These are phyloP conservation scores for Apiospora hydei DNA, from an alignment of 2,329 filamentous ascomycete species.

Conservation along the genomic window DNA sequence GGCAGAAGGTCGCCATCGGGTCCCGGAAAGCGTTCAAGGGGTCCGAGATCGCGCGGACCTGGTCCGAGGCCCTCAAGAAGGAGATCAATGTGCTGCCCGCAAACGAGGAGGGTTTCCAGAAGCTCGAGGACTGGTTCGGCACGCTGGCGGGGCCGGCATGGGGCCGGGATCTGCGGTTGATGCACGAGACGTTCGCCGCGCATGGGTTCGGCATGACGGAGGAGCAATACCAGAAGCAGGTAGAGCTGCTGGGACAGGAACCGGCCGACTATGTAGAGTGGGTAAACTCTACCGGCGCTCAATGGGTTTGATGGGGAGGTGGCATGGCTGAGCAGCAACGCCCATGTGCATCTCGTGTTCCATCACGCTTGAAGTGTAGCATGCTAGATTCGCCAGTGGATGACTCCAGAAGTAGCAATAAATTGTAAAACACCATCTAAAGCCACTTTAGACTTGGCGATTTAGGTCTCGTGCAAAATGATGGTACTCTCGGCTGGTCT, in stretches of 20 bases:
- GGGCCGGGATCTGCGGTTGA: conserved; percentile 20
- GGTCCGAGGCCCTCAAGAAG: conserved; percentile 19
- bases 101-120: conserved; percentile 6
- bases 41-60: conserved; percentile 18
- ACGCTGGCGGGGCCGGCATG: conserved; percentile 1
- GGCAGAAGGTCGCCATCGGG: conserved; percentile 18
- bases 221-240: conserved; percentile 20
- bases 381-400: neutral
- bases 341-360: neutral
- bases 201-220: conserved; percentile 17
- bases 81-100: conserved; percentile 9
- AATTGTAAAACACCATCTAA: neutral
- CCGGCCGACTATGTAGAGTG: conserved; percentile 20
- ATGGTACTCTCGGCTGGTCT: neutral
- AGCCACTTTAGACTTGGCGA: neutral
- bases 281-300: neutral
- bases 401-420: neutral
- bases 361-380: too few relatives aligned
- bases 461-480: neutral
- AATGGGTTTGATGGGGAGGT: neutral
- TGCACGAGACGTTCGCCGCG: conserved; percentile 20
- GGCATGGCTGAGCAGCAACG: neutral
- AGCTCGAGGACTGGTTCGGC: conserved; percentile 12
- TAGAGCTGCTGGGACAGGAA: conserved; percentile 22
- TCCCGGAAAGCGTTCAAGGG: conserved; percentile 4